Percentiles rank a stretch among this genome's conserved stretches.
Conservation (phyloP, 768 basidiomycete species). For the Boletus tylopilopsis region DNA sequence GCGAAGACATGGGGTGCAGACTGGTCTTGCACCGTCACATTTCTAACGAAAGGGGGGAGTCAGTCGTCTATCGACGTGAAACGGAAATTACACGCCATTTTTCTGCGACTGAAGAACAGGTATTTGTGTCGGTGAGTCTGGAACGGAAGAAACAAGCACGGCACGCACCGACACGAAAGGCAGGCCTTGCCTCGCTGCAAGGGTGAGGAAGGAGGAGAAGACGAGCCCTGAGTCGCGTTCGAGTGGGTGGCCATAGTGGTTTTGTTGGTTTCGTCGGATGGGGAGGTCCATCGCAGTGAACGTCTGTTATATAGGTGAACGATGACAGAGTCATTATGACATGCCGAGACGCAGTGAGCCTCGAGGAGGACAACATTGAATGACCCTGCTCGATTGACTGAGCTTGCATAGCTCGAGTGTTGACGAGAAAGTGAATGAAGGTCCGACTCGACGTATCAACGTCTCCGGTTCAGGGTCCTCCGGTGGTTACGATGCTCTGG, state of each 20-base stretch:
- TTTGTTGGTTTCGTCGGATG: background rate
- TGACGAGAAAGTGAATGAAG: background rate
- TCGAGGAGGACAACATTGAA: background rate
- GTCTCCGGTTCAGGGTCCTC: too few relatives aligned
- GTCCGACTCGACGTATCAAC: too few relatives aligned
- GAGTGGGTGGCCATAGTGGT: background rate
- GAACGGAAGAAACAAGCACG: background rate
- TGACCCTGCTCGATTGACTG: background rate
- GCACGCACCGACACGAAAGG: slow-evolving; percentile 46
- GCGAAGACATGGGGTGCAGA: slow-evolving; percentile 59
- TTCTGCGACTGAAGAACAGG: slow-evolving; percentile 37
- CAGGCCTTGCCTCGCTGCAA: slow-evolving; percentile 51
- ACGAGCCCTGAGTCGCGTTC: background rate
- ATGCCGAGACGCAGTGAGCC: background rate
- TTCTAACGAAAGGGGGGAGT: slow-evolving; percentile 36
- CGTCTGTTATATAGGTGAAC: slow-evolving; percentile 13
- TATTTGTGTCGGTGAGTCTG: background rate
- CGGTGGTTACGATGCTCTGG: background rate
- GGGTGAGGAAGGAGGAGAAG: slow-evolving; percentile 4
- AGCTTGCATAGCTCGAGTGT: background rate
- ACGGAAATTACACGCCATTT: slow-evolving; percentile 36
- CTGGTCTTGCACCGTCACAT: slow-evolving; percentile 63
- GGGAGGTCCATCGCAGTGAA: background rate
- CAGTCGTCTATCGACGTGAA: background rate
- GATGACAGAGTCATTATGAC: background rate